Conservation (phyloP, 2,329 filamentous ascomycete genomes). For the Fusarium oxysporum region DNA sequence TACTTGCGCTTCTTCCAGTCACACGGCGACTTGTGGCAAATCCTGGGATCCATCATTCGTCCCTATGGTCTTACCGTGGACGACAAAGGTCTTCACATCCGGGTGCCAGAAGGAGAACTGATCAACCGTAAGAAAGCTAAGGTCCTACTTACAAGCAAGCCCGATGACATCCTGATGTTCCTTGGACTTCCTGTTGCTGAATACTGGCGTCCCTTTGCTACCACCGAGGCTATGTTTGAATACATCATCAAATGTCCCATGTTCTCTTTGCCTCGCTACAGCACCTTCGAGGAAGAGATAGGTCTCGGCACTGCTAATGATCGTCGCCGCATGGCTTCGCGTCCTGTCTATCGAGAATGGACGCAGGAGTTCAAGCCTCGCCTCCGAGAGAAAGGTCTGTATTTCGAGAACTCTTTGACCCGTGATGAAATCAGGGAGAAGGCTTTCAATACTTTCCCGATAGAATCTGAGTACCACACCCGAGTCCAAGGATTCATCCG, state of each 20-base stretch:
- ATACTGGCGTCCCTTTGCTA: constrained; percentile 68
- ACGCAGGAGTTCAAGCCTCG: constrained; percentile 71
- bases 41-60: constrained; percentile 72
- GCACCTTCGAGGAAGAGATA: constrained; percentile 47
- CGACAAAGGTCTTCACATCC: constrained; percentile 71
- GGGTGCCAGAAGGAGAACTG: constrained; percentile 75
- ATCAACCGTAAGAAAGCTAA: constrained; percentile 66
- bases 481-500: constrained; percentile 52
- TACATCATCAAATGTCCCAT: constrained; percentile 70
- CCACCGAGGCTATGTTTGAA: constrained; percentile 67
- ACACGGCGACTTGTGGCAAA: constrained; percentile 78
- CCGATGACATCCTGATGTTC: constrained; percentile 68
- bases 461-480: constrained; percentile 57
- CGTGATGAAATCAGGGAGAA: constrained; percentile 63
- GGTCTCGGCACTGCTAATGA: constrained; percentile 63
- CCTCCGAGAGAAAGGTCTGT: constrained; percentile 56
- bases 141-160: constrained; percentile 70
- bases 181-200: constrained; percentile 64
- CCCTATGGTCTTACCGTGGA: constrained; percentile 74
- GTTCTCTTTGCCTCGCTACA: constrained; percentile 60
- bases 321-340: constrained; percentile 63
- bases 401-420: constrained; percentile 42
- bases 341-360: constrained; percentile 71
- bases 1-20: constrained; percentile 77
- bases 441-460: constrained; percentile 64